phyloP scores from a whole-genome alignment of 1,139 yeast genomes.

The Trichomonascaceae sp. region DNA sequence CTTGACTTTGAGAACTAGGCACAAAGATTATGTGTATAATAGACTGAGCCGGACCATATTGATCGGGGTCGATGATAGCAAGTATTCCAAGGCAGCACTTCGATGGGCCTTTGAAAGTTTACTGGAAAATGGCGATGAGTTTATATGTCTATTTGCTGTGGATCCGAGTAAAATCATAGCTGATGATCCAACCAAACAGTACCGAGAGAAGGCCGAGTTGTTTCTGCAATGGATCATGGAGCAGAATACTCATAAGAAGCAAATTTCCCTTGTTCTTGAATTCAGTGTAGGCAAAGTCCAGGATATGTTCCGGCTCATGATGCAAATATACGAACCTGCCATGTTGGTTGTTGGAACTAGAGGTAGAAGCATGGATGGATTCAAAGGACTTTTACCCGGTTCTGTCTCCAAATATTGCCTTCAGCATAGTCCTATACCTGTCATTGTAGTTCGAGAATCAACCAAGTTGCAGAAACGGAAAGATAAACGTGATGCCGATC shows the following conservation, averaged over 20 bases:
- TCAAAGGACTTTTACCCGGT: slow-evolving; percentile 43
- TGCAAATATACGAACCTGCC: slow-evolving; percentile 55
- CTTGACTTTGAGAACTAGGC: slow-evolving; percentile 50
- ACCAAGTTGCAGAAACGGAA: slow-evolving; percentile 36
- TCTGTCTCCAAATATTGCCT: slow-evolving; percentile 54
- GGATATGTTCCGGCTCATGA: slow-evolving; percentile 47
- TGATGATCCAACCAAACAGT: slow-evolving; percentile 29
- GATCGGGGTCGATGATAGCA: slow-evolving; percentile 55
- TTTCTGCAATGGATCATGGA: slow-evolving; percentile 41
- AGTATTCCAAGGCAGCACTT: slow-evolving; percentile 52
- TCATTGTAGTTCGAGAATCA: slow-evolving; percentile 57
- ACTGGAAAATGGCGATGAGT: slow-evolving; percentile 58
- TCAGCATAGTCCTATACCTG: slow-evolving; percentile 64
- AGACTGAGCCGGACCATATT: slow-evolving; percentile 57
- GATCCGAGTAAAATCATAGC: slow-evolving; percentile 34
- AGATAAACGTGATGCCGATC: slow-evolving; percentile 32
- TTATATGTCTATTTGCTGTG: slow-evolving; percentile 54
- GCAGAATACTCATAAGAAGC: slow-evolving; percentile 34
- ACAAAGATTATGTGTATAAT: slow-evolving; percentile 48
- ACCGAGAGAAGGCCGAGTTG: slow-evolving; percentile 36
- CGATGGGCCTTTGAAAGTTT: slow-evolving; percentile 64
- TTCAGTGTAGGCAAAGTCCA: slow-evolving; percentile 58
- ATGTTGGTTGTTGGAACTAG: slow-evolving; percentile 61
- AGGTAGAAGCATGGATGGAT: slow-evolving; percentile 39
- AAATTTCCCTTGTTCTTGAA: slow-evolving; percentile 49